Base-by-base conservation (phyloP, 768 basidiomycete species). In the Russula virescens region DNA sequence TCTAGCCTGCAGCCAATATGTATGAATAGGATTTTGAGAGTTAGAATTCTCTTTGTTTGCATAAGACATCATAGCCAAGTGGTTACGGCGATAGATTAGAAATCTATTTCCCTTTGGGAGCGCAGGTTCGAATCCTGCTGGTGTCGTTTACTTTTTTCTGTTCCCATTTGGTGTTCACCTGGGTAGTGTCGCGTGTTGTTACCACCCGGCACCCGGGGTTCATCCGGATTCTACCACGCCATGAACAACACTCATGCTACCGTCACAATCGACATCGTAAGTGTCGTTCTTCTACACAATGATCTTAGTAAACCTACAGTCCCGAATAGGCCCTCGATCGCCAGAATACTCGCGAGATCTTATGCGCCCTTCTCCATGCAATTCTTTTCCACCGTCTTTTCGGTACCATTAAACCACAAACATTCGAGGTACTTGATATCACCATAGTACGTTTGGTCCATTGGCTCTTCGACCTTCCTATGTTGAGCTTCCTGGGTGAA, bases 371-470 rank as follows among this genome's bases (percentile, higher is more conserved):
- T 56, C 79, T 94, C n/a, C 91, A 93, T 68, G 79, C 89, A 0
- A 87, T 93, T 52, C 76, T 93, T 18, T 93, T 94, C 70, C 91
- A 94, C 70, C 82, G 91, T 9, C 77, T 91, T 21, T 90, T 93
- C 69, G 91, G 91, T 3, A 85, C 83, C 0, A 81, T 93, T 47
- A 89, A 86, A 67, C 87, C 91, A 0, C 81, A 82, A 67, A 86
- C 80, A 2, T 86, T 88, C 62, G 91, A 93, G 61, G 85, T 93
- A 0, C 79, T 91, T 13, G 91, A 93, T 71, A 84, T 94, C 23
- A 91, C 90, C 1, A 87, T 94, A 85, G 90, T 91, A 56, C 45
- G 84, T 3, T 26, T 18, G n/a, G 55, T 38, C n/a, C n/a, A 21
- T 38, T 25, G 40, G n/a, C 28, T 6, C 47, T 42, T 11, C 45